These are phyloP conservation scores for Davidsoniella virescens DNA, from an alignment of 2,329 filamentous ascomycete genomes.

Conservation along the genomic window DNA sequence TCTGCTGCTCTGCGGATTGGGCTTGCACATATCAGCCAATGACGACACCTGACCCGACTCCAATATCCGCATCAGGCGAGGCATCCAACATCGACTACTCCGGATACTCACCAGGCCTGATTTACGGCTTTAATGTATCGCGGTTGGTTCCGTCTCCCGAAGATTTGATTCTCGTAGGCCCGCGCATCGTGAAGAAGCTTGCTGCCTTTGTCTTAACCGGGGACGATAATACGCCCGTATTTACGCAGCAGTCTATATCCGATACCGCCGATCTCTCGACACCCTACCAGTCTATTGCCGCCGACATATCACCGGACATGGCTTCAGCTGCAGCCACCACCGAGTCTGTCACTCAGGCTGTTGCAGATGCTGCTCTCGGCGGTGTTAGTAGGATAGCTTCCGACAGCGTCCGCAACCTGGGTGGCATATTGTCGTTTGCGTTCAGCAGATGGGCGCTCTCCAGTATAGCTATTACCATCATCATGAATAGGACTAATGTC, in stretches of 20 bases:
- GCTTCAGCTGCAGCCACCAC: constrained; percentile 11
- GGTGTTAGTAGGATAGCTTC: constrained; percentile 34
- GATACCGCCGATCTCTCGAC: background rate
- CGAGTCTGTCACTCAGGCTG: constrained; percentile 15
- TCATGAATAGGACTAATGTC: constrained; percentile 83
- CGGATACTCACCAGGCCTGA: too few species aligned
- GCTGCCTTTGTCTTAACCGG: constrained; percentile 39
- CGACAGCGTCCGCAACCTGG: constrained; percentile 52
- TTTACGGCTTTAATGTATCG: too few species aligned
- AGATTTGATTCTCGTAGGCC: constrained; percentile 53
- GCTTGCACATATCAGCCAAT: too few species aligned
- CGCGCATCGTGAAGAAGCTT: constrained; percentile 52
- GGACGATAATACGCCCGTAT: background rate
- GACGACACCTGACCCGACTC: too few species aligned
- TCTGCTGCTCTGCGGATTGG: too few species aligned
- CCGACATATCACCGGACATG: constrained; percentile 12
- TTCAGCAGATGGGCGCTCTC: constrained; percentile 85
- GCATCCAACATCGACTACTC: constrained; percentile 25
- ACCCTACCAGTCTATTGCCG: constrained; percentile 13
- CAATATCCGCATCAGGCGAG: constrained; percentile 27
- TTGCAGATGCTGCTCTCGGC: constrained; percentile 13
- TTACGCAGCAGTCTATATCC: background rate
- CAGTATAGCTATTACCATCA: constrained; percentile 70
- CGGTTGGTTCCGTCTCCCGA: constrained; percentile 43
- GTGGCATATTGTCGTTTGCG: constrained; percentile 77